Conservation (phyloP, 1,139 yeast species). For the Taphrina confusa region DNA sequence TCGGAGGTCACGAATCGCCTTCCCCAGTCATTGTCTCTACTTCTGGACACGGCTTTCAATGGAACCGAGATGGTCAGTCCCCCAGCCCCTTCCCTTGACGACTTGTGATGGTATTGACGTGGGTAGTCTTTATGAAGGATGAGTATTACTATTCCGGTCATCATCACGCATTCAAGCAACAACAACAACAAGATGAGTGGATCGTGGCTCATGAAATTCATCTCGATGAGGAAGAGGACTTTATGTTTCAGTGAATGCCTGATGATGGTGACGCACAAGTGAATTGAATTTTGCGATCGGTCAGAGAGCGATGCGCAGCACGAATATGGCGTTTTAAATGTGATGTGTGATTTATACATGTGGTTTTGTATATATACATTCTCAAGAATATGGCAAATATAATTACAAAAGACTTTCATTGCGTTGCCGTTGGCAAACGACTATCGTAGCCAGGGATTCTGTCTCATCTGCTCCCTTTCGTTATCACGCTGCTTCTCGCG, state of each 20-base stretch:
- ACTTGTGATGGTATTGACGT: neutral
- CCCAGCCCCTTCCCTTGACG: neutral
- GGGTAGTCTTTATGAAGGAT: conserved; percentile 6
- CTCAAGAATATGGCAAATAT: neutral
- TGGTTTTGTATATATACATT: conserved; percentile 1
- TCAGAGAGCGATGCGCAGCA: neutral
- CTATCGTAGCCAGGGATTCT: conserved; percentile 7
- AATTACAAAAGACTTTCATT: neutral
- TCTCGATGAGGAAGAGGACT: conserved; percentile 18
- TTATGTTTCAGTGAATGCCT: conserved; percentile 16
- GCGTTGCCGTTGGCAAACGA: no score
- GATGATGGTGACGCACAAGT: no score
- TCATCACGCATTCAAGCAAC: neutral
- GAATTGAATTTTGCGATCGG: neutral
- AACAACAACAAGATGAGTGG: conserved; percentile 5
- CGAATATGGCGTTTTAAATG: no score
- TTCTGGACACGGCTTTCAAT: conserved; percentile 8
- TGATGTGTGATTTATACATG: no score
- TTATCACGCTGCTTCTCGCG: conserved; percentile 62
- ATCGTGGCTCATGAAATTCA: conserved; percentile 16
- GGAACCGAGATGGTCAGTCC: conserved; percentile 13
- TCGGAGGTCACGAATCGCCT: neutral
- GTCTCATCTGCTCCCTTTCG: conserved; percentile 55
- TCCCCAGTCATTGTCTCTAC: conserved; percentile 11
- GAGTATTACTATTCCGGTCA: neutral